Evolutionary conservation across 192 early-diverging fungal genomes (phyloP), one percentile per base, ranked within the genome.

Genomic region (Coemansia aciculifera): DNA sequence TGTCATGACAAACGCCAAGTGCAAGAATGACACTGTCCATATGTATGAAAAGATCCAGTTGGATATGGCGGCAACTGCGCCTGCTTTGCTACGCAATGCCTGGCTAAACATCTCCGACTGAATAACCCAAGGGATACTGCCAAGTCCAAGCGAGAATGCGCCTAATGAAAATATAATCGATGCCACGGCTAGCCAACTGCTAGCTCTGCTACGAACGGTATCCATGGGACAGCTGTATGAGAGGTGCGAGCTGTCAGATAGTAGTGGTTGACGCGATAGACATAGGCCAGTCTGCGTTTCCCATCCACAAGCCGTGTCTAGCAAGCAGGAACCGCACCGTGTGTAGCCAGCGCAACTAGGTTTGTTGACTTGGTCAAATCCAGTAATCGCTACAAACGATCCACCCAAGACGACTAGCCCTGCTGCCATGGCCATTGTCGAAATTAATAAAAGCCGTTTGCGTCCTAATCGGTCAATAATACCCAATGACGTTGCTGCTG

Each of bases 31-130:
- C 11, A 70, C 74, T 19, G 74, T 69, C 59, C 56, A 66, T 7
- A 68, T 48, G 21, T 67, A 75, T 7, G 74, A 75, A 39, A 67
- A 66, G 10, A 63, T 17, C 74, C 74, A 75, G 34, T 75, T 75
- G 32, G 34, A 65, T 24, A 75, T 70, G 5, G 74, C 49, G 1
- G 68, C 68, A 34, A 70, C 67, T n/a, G 63, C 64, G n/a, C 73
- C 59, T 5, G 63, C 73, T 31, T 64, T 68, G 59, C 73, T 69
- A 17, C 73, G 73, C 67, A 75, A 29, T 5, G 73, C 66, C 23
- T 75, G 73, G 64, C 67, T 62, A 38, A 75, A 75, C 49, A 75
- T 54, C 49, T 75, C 73, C 7, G 73, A 29, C 64, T 75, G 73
- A 23, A 75, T 75, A 3, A 75, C 59, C 73, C 73, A 75, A 5